Evolutionary conservation across 2,329 filamentous ascomycete genomes (phyloP).

Genomic region (Paecilomyces niveus): DNA sequence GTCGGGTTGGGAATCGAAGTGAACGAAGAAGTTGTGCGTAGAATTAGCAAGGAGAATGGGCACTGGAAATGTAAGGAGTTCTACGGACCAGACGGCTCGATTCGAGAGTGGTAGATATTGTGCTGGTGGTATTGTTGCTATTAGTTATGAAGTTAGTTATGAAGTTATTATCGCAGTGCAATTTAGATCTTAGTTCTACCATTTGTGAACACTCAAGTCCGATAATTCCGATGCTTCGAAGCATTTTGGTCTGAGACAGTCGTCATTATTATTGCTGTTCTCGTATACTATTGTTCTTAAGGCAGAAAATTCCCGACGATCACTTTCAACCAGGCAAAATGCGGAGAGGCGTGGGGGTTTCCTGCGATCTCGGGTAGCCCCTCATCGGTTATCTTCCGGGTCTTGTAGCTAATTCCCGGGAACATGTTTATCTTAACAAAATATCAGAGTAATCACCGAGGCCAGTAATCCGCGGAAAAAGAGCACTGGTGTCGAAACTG

Average conservation of each 20-base stretch:
- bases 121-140: neutral
- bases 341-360: neutral
- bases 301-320: neutral
- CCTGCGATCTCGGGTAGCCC: neutral
- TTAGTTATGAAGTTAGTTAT: too few relatives aligned
- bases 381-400: neutral
- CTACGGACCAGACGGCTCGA: conserved; percentile 58
- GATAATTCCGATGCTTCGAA: too few relatives aligned
- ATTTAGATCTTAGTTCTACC: too few relatives aligned
- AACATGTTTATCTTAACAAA: neutral
- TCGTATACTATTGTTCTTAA: neutral
- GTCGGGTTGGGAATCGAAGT: conserved; percentile 63
- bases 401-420: neutral
- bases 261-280: neutral
- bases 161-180: too few relatives aligned
- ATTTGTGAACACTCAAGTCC: too few relatives aligned
- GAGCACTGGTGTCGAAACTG: neutral
- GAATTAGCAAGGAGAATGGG: conserved; percentile 49
- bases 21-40: conserved; percentile 61
- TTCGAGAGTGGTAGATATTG: conserved; percentile 58
- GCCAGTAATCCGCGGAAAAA: neutral
- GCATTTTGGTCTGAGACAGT: too few relatives aligned
- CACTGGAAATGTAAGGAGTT: conserved; percentile 64
- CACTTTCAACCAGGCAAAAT: neutral
- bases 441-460: neutral